phyloP scores from a whole-genome alignment of 805 yeast species.

The Babjeviella inositovora region DNA sequence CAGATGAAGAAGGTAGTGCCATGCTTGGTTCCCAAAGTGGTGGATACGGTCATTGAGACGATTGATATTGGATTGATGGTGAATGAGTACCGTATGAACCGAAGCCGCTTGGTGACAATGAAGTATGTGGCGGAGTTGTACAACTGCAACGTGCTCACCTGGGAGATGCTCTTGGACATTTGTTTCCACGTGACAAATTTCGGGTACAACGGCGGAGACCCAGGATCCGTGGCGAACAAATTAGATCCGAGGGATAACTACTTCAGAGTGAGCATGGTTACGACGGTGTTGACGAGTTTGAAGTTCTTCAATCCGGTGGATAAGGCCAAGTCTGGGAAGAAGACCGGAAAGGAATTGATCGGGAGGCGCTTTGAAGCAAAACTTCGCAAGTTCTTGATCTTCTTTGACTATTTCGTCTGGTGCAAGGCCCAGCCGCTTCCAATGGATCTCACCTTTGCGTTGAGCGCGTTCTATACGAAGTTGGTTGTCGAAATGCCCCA shows the following conservation, averaged over 20 bases:
- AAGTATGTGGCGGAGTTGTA: conserved; percentile 43
- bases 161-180: conserved; percentile 29
- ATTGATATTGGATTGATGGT: conserved; percentile 49
- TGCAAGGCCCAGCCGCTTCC: conserved; percentile 52
- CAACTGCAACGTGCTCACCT: conserved; percentile 26
- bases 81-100: conserved; percentile 39
- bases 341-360: conserved; percentile 4
- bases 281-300: conserved; percentile 20
- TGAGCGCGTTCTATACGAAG: conserved; percentile 18
- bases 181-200: conserved; percentile 39
- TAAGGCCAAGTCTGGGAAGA: conserved; percentile 5
- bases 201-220: no score
- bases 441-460: conserved; percentile 39
- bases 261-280: conserved; percentile 48
- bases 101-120: conserved; percentile 45
- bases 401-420: conserved; percentile 57
- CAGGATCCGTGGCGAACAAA: no score
- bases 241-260: conserved; percentile 56
- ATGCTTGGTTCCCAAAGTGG: no score
- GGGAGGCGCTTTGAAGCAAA: no score
- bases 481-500: no score
- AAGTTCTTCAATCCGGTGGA: conserved; percentile 7
- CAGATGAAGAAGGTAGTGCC: conserved; percentile 4
- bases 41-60: conserved; percentile 55
- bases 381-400: conserved; percentile 25